Conservation (phyloP, 139 green algal genomes). For the Tetraselmis striata region DNA sequence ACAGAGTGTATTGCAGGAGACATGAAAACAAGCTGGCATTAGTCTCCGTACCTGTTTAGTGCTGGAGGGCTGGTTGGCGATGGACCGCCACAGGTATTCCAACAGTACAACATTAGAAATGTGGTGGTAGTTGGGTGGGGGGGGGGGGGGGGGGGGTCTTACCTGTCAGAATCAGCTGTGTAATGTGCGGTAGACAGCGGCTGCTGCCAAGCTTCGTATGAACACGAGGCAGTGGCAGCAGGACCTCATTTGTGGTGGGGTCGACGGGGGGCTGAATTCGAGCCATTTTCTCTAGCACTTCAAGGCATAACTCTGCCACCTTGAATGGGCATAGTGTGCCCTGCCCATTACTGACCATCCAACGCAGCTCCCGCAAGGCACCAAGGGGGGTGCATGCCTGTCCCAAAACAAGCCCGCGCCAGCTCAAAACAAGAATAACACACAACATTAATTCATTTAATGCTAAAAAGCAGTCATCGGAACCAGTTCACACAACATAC, state of each 20-base stretch:
- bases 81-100: no score
- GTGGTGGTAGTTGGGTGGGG: no score
- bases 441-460: no score
- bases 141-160: no score
- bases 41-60: no score
- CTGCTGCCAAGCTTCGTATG: conserved; percentile 56
- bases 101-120: no score
- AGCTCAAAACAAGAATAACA: no score
- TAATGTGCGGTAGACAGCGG: conserved; percentile 66
- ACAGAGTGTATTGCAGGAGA: no score
- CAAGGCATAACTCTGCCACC: conserved; percentile 28
- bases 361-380: conserved; percentile 72
- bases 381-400: conserved; percentile 22
- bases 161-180: conserved; percentile 3
- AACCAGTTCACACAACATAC: no score
- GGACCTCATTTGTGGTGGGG: conserved; percentile 23
- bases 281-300: conserved; percentile 53
- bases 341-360: conserved; percentile 45
- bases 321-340: conserved; percentile 23
- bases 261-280: conserved; percentile 58
- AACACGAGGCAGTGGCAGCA: conserved; percentile 70
- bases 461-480: no score
- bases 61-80: no score
- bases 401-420: not conserved
- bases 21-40: no score